Evolutionary conservation across 345 rosid species (phyloP), one percentile per base, ranked within the genome.

Genomic region (Citrus sp.): DNA sequence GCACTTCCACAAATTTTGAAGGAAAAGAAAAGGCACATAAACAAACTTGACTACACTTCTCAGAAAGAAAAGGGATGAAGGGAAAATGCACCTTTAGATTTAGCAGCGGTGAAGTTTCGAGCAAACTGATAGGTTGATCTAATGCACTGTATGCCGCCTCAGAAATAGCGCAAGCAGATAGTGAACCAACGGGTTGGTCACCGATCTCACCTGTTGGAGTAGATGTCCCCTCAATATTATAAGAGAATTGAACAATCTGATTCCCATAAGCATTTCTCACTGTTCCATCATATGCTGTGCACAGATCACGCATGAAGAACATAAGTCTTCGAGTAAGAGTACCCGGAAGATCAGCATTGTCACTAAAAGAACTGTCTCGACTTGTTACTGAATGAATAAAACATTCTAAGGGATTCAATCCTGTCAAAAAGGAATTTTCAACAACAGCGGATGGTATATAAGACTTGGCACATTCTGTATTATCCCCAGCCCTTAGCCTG

Each of bases 71-170:
- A n/a, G 66, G 35, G 54, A 19, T 35, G 66, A n/a, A 32, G 72
- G 24, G 71, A 51, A 67, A 65, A 68, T 74, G 73, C 25, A 90
- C 97, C 97, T 90, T 92, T 7, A 92, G 84, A 77, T 91, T 92
- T 42, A 92, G 85, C 64, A 92, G 70, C 1, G 97, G 97, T 37
- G 94, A 91, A 80, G 88, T 86, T 87, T 92, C 94, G 65, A 94
- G 95, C 72, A 91, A 86, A 85, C 98, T 94, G 38, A 96, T 78
- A 2, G 99, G 99, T 60, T 96, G 98, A 83, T 96, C 99, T 59
- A 96, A 81, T 55, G 99, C 97, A 80, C 99, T 90, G 78, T 96
- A 96, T 35, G 99, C 98, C 49, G 98, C 97, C 86, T 96, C 99
- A 3, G 97, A 86, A 59, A 96, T 73, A 34, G 99, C 92, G 83